A percentile compares a stretch with the other conserved stretches of the same genome.
These are phyloP conservation scores for Fusarium citri DNA, from an alignment of 2,329 filamentous ascomycete species.

Conservation along the genomic window DNA sequence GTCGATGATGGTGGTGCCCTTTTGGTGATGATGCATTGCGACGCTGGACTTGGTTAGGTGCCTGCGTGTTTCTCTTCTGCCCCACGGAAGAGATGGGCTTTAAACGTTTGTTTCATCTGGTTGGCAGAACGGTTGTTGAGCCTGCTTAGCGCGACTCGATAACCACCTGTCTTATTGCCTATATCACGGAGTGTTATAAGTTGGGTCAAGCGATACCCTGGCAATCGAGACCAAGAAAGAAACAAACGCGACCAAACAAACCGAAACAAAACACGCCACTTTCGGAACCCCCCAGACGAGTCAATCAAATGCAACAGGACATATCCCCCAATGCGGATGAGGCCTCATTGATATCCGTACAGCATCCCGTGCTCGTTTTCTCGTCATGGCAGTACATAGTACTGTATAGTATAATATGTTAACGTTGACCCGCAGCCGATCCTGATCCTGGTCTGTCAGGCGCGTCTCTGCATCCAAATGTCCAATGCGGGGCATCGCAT, in stretches of 20 bases:
- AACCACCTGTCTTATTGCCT: slow-evolving; percentile 46
- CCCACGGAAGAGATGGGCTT: slow-evolving; percentile 35
- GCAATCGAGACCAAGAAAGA: slow-evolving; percentile 26
- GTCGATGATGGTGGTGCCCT: slow-evolving; percentile 28
- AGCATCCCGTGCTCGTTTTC: slow-evolving; percentile 11
- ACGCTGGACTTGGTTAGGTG: slow-evolving; percentile 41
- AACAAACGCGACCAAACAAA: slow-evolving; percentile 37
- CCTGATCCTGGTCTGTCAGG: slow-evolving; percentile 21
- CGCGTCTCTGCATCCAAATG: slow-evolving; percentile 8
- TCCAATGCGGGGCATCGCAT: slow-evolving; percentile 26
- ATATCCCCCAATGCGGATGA: slow-evolving; percentile 30
- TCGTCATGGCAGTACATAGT: background rate
- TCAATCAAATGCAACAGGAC: slow-evolving; percentile 23
- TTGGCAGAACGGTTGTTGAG: slow-evolving; percentile 39
- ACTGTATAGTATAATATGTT: background rate
- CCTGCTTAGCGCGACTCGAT: slow-evolving; percentile 41
- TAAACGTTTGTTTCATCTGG: slow-evolving; percentile 44
- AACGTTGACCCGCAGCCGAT: slow-evolving; percentile 31
- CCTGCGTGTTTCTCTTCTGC: slow-evolving; percentile 30
- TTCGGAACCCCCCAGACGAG: slow-evolving; percentile 23
- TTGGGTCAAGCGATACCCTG: slow-evolving; percentile 24
- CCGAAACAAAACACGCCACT: slow-evolving; percentile 42
- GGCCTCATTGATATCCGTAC: slow-evolving; percentile 6
- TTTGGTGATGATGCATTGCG: slow-evolving; percentile 42
- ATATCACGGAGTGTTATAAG: slow-evolving; percentile 44